These are phyloP conservation scores for Pseudisothecium myosuroides DNA, from an alignment of 225 moss, liverwort and hornwort species.

Conservation along the genomic window DNA sequence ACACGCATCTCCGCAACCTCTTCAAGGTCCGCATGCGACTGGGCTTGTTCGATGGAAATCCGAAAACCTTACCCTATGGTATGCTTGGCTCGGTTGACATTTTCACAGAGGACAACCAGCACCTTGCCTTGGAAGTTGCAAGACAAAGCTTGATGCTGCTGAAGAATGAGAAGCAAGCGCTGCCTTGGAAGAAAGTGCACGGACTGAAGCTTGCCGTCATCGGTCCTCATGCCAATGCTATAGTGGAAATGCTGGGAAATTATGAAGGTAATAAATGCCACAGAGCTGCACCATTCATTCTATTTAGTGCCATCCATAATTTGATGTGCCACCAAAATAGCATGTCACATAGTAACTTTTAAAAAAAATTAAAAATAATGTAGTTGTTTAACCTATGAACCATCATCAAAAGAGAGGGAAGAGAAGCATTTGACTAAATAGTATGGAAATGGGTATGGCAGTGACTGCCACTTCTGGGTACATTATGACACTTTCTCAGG, in stretches of 20 bases:
- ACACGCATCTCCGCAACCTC: conserved; percentile 46
- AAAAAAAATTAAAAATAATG: too few species aligned
- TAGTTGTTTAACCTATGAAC: neutral
- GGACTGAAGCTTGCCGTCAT: conserved; percentile 55
- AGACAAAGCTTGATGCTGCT: conserved; percentile 64
- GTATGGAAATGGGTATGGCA: too few species aligned
- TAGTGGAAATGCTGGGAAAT: conserved; percentile 60
- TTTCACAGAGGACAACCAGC: conserved; percentile 52
- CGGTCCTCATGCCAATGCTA: conserved; percentile 71
- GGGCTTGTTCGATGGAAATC: conserved; percentile 71
- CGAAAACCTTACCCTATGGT: conserved; percentile 21
- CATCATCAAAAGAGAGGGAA: neutral
- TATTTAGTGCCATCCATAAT: neutral
- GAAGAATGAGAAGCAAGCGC: conserved; percentile 49
- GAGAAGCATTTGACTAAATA: neutral
- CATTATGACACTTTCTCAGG: too few species aligned
- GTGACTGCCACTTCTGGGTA: too few species aligned
- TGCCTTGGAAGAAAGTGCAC: conserved; percentile 34
- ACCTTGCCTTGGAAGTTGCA: conserved; percentile 66
- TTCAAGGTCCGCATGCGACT: conserved; percentile 65
- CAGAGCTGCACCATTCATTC: neutral
- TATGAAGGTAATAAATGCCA: conserved; percentile 43
- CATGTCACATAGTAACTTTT: neutral
- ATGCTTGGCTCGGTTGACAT: conserved; percentile 38
- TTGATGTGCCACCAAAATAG: neutral